Evolutionary conservation across 176 grass and related monocot genomes (phyloP), one percentile per base, ranked within the genome.

Genomic region (Miscanthus lutarioriparius): DNA sequence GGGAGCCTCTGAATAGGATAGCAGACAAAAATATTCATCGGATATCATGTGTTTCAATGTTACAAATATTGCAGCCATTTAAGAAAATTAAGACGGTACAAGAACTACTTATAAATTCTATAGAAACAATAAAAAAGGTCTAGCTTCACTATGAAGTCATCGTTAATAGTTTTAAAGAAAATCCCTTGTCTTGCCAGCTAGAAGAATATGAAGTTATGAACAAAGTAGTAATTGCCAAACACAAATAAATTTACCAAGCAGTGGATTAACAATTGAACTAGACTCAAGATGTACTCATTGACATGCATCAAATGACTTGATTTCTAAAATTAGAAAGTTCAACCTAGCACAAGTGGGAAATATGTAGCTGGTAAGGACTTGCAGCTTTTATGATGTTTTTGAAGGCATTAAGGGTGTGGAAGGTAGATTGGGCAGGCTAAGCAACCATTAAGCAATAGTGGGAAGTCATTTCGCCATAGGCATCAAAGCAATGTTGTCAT

Each of bases 1-100:
- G 91, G 96, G 25, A 99, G 66, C 53, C 93, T 92, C 96, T 99
- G 93, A 63, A 78, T 26, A 41, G 56, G 6, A 64, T 62, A 63
- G 20, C 1, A 79, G 2, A 19, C 0, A 14, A 73, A 68, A 28
- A 61, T 16, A 3, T 73, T 66, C 38, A 87, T 90, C 49, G 87
- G 61, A 48, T 37, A 82, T 7, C 35, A 4, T 3, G 16, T 74
- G 0, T 17, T 67, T 38, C 47, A 0, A 79, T 30, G 43, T 70
- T 25, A 71, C 47, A 51, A 4, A 56, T 54, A 73, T 11, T 65
- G 2, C 10, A 47, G 63, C 2, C 28, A 47, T 7, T 79, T 19
- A 72, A 58, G 0, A n/a, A 59, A 28, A 48, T 62, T 73, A 48
- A 86, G 22, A 7, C 45, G 44, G 10, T 45, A 19, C 9, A 56